A percentile compares a stretch with the other conserved stretches of the same genome.
phyloP scores from a whole-genome alignment of 2,329 filamentous ascomycete species.

The Microascus cirrosus region DNA sequence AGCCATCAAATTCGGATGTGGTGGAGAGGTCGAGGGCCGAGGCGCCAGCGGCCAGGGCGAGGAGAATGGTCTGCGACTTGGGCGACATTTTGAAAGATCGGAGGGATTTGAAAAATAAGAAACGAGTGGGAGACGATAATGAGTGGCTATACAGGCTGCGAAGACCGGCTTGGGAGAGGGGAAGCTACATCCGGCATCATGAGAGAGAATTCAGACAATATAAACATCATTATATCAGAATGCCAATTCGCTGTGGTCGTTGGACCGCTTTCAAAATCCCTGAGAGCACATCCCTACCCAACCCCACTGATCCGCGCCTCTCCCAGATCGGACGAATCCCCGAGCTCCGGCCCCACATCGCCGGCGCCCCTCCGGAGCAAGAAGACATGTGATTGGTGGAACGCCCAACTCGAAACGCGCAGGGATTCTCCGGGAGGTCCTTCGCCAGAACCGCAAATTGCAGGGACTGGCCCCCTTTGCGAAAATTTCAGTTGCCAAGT shows the following conservation, averaged over 20 bases:
- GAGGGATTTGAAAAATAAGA: slow-evolving; percentile 8
- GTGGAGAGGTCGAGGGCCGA: slow-evolving; percentile 11
- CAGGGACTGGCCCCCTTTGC: background rate
- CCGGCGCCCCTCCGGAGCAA: background rate
- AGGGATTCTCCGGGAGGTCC: background rate
- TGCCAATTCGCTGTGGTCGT: background rate
- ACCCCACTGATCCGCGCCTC: background rate
- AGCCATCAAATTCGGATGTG: slow-evolving; percentile 15
- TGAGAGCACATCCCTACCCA: background rate
- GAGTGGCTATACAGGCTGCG: background rate
- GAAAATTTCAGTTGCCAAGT: no score
- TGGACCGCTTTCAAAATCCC: background rate
- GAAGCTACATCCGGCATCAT: background rate
- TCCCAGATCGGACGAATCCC: background rate
- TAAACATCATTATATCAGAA: background rate
- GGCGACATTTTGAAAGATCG: slow-evolving; percentile 13
- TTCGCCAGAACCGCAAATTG: background rate
- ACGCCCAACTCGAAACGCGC: background rate
- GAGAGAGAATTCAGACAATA: background rate
- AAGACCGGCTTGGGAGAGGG: background rate
- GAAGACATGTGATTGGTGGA: background rate
- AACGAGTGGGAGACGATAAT: background rate
- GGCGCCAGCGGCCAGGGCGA: slow-evolving; percentile 13
- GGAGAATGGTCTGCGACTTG: slow-evolving; percentile 9
- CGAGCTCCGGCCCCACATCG: background rate